Evolutionary conservation across 108 stramenopile genomes (phyloP), one percentile per base, ranked within the genome.

Genomic region (Cyclotella cryptica): DNA sequence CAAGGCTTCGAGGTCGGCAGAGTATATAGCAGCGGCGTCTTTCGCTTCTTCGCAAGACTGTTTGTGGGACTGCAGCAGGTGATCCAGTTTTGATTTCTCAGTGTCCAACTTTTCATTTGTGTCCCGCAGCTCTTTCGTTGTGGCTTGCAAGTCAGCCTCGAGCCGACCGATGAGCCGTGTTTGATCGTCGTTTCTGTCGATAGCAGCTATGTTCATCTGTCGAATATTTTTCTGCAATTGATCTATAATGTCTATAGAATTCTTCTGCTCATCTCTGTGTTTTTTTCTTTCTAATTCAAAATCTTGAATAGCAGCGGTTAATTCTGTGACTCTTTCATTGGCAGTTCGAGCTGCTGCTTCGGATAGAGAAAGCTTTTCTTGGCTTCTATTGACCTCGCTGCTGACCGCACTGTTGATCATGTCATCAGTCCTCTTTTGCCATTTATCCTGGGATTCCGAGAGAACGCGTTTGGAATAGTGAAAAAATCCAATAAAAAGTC

Each of bases 361-460:
- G 6, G 43, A 46, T 3, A 55, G 54, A 35, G 40, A 59, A 7
- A 79, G 44, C 9, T 35, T 64, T 35, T 44, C 49, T 24, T 22
- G 69, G 69, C 59, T 51, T 15, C 49, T 70, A 27, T 27, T 44
- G 5, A 21, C 59, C 68, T 78, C 77, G n/a, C n/a, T n/a, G n/a
- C n/a, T n/a, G n/a, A n/a, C n/a, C n/a, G n/a, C n/a, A n/a, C n/a
- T n/a, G 40, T 39, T 66, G 24, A 69, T 71, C 41, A 81, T 15
- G 22, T 82, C 75, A 19, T 58, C 59, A 13, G 81, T 54, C 76
- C 45, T 53, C 17, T 26, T 30, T 24, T 43, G 30, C 74, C 69
- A 82, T 21, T 47, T 66, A 10, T 15, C 55, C 49, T 82, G 69
- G 7, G 61, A 80, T 59, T 76, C 62, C 18, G 27, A 24, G 18